These are phyloP conservation scores for Citrus medica DNA, from an alignment of 345 rosid species.

Conservation along the genomic window DNA sequence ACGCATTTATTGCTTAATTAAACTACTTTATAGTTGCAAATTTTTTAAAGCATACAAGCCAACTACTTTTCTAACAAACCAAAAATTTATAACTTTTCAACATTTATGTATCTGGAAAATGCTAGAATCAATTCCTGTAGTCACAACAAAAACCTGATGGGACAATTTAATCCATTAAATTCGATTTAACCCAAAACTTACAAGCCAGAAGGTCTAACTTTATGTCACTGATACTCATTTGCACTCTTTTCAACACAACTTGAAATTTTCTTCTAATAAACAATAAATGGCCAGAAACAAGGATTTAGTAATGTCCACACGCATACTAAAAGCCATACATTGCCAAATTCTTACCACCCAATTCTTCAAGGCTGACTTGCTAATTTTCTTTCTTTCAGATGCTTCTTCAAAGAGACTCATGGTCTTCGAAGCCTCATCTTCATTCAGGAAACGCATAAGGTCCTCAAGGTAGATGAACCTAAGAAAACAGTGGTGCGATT, in stretches of 20 bases:
- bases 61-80: background rate
- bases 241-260: background rate
- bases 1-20: background rate
- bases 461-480: conserved; percentile 74
- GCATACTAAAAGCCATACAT: background rate
- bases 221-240: background rate
- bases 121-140: background rate
- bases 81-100: background rate
- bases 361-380: conserved; percentile 69
- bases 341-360: conserved; percentile 71
- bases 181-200: background rate
- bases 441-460: conserved; percentile 61
- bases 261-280: background rate
- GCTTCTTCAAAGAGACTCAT: conserved; percentile 54
- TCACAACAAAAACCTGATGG: background rate
- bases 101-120: background rate
- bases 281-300: background rate
- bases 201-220: background rate
- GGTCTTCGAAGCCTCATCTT: conserved; percentile 66
- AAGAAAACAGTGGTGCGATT: background rate
- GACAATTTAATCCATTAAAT: background rate
- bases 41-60: background rate
- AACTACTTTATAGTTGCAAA: background rate
- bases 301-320: background rate
- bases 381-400: conserved; percentile 52